Evolutionary conservation across 139 green algal genomes (phyloP), one percentile per base, ranked within the genome.

Genomic region (Auxenochlorella pyrenoidosa): DNA sequence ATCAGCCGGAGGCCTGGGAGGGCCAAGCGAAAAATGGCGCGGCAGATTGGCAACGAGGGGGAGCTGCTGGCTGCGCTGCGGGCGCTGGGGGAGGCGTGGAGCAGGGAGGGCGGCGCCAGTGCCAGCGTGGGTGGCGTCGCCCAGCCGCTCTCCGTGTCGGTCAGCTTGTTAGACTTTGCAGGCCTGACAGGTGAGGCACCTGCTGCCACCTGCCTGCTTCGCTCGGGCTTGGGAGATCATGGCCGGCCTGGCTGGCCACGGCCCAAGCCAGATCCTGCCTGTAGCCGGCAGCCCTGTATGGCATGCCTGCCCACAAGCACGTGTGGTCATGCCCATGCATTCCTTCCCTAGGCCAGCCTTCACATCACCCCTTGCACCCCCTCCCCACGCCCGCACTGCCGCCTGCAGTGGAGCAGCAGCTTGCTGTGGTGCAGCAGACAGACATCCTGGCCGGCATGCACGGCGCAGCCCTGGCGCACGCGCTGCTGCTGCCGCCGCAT

Each of bases 391-490:
- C 38, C 6, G 18, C 10, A 21, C n/a, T 40, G 32, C n/a, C 2
- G 30, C 1, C 34, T 73, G 58, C 75, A 54, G 51, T 97, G 65
- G 84, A 93, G 66, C 84, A 97, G 89, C 95, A 98, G 94, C 93
- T 97, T 88, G 79, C 88, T 44, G 80, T 88, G 2, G 94, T 98
- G 85, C 80, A 90, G 3, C 26, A 86, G 34, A 95, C 94, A 0
- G 94, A 93, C 40, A 85, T 98, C 36, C 94, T 95, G 51, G 81
- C 97, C 30, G 92, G 87, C 19, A 95, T 95, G 76, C 95, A 98
- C 88, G 97, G 95, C 10, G 94, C 90, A 40, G 96, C 96, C 71
- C 91, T 98, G 38, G 94, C 95, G 60, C 96, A 97, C 77, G 90
- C 93, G 0, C 91, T 93, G 43, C 92, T 98, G 65, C 90, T 97